phyloP scores from a whole-genome alignment of 2,329 filamentous ascomycete genomes.

The Onygenales sp. region DNA sequence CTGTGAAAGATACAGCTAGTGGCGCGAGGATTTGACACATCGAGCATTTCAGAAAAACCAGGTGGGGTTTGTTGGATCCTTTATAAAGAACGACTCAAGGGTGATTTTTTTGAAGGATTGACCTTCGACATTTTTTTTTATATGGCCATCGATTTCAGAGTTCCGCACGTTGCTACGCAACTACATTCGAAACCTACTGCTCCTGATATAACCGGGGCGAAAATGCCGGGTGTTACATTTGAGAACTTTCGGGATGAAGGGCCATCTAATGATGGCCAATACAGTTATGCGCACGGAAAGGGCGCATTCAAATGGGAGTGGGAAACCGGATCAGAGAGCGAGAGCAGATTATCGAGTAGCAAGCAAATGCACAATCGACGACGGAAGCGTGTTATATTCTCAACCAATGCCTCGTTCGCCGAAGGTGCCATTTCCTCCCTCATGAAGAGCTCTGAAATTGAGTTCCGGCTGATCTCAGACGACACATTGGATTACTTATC shows the following conservation, averaged over 20 bases:
- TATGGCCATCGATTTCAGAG: neutral
- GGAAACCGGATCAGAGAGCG: neutral
- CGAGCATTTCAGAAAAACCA: neutral
- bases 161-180: neutral
- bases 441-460: slow-evolving; percentile 28
- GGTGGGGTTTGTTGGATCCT: neutral
- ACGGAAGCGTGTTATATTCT: slow-evolving; percentile 25
- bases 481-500: slow-evolving; percentile 13
- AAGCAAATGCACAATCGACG: slow-evolving; percentile 7
- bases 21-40: neutral
- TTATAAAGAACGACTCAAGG: neutral
- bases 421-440: slow-evolving; percentile 29
- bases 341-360: neutral
- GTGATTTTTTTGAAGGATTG: no score
- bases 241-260: neutral
- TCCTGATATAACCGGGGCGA: neutral
- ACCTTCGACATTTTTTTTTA: neutral
- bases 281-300: neutral
- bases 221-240: neutral
- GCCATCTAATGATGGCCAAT: no score
- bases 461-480: slow-evolving; percentile 34
- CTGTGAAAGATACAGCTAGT: neutral
- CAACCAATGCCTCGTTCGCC: slow-evolving; percentile 31
- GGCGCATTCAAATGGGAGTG: neutral
- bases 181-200: neutral